A percentile compares a stretch with the other conserved stretches of the same genome.
These are phyloP conservation scores for Solanum pinnatisectum DNA, from an alignment of 257 asterid genomes.

Conservation along the genomic window DNA sequence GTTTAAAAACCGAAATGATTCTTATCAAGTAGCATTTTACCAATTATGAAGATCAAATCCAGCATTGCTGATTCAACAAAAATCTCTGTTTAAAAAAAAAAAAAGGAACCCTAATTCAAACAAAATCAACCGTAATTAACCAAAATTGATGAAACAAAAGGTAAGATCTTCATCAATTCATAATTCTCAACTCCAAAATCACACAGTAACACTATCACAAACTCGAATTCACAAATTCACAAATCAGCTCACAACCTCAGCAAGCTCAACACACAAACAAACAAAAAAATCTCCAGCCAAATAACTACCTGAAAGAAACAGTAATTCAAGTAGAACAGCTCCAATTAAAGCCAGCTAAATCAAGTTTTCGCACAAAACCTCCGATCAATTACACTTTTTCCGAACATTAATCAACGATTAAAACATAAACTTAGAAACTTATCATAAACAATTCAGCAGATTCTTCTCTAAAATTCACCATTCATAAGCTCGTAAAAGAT, in stretches of 20 bases:
- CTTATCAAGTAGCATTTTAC: slow-evolving; percentile 14
- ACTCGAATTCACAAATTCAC: not conserved
- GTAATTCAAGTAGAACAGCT: not conserved
- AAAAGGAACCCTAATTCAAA: slow-evolving; percentile 26
- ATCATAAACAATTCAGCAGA: not conserved
- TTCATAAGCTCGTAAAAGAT: not conserved
- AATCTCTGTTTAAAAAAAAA: slow-evolving; percentile 22
- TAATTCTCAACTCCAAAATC: not conserved
- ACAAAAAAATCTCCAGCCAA: slow-evolving; percentile 3
- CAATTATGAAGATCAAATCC: slow-evolving; percentile 42
- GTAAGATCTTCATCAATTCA: slow-evolving; percentile 9
- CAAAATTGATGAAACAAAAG: not conserved
- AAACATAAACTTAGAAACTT: not conserved
- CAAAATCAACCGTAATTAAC: slow-evolving; percentile 10
- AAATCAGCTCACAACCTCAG: slow-evolving; percentile 1
- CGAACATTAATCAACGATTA: not conserved
- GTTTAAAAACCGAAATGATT: not conserved
- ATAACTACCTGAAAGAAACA: not conserved
- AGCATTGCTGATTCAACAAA: slow-evolving; percentile 41
- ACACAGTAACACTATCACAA: not conserved
- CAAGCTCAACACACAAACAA: not conserved
- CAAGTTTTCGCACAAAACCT: slow-evolving; percentile 11
- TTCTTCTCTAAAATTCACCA: not conserved
- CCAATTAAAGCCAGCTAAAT: not conserved
- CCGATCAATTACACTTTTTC: not conserved